phyloP scores from a whole-genome alignment of 805 yeast species.

The Candida takata region DNA sequence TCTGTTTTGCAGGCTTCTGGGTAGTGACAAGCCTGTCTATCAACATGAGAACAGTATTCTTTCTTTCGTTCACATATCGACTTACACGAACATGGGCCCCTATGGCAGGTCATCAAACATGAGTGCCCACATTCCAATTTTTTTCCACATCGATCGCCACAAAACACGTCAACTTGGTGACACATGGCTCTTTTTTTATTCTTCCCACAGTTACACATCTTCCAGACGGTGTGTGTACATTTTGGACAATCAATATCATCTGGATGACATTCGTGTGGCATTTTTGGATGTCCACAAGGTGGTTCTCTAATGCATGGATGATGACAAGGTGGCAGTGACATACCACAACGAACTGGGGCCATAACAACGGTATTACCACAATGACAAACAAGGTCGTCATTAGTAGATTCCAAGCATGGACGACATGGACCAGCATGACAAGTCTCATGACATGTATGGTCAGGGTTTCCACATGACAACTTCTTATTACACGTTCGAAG shows the following conservation, averaged over 20 bases:
- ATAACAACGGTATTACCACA: conserved; percentile 73
- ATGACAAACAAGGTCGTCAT: conserved; percentile 69
- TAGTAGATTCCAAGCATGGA: conserved; percentile 74
- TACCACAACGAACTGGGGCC: conserved; percentile 86
- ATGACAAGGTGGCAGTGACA: conserved; percentile 54
- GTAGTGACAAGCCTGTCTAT: conserved; percentile 60
- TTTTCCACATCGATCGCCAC: conserved; percentile 58
- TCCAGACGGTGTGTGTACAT: conserved; percentile 58
- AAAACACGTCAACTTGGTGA: conserved; percentile 59
- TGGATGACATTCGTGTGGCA: conserved; percentile 72
- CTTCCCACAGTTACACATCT: conserved; percentile 58
- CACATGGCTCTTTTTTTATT: conserved; percentile 50
- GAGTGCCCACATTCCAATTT: conserved; percentile 40
- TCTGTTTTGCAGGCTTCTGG: conserved; percentile 45
- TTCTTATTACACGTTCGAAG: conserved; percentile 54
- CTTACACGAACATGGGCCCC: conserved; percentile 60
- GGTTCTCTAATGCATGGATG: conserved; percentile 53
- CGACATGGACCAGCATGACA: conserved; percentile 80
- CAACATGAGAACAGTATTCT: conserved; percentile 59
- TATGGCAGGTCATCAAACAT: conserved; percentile 52
- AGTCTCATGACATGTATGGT: conserved; percentile 58
- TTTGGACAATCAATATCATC: conserved; percentile 61
- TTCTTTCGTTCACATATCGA: conserved; percentile 49
- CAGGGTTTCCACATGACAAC: conserved; percentile 49
- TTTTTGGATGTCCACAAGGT: conserved; percentile 65